Evolutionary conservation across 805 yeast genomes (phyloP), one percentile per base, ranked within the genome.

Genomic region (Vanderwaltozyma yarrowii): DNA sequence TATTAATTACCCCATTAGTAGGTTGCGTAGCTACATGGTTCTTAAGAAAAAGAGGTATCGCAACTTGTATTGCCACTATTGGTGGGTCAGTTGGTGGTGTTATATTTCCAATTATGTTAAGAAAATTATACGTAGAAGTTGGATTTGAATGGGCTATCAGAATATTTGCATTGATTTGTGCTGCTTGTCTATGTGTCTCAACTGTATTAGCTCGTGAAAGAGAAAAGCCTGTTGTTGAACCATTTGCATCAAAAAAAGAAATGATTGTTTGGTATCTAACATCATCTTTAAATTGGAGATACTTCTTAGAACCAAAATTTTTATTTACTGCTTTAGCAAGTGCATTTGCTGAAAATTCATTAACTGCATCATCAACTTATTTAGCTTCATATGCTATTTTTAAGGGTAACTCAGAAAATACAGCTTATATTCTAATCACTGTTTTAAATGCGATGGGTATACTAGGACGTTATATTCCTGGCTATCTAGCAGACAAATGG

Each of bases 1-100:
- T 78, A 25, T 64, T 78, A 25, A 70, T 76, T 60, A 69, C 78
- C 7, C 85, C 86, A 0, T 54, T 76, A 27, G 65, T 80, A 2
- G 71, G 82, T 6, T 75, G 74, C 14, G 67, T 78, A 0, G 73
- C 78, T 19, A 84, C 80, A 42, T 80, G 83, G 79, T 80, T 80
- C 53, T 59, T 65, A 28, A 60, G 57, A 25, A 76, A 66, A 47
- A 64, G 87, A 47, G 87, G 80, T 1, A 63, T 67, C 42, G 80
- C 78, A 1, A 61, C 67, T 12, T 70, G 75, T 17, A 41, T 67
- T 1, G 73, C 76, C 0, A 68, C 73, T 3, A 61, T 67, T 39
- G 78, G 79, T 15, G 79, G 78, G 2, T 70, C 76, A 4, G 38
- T 74, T 15, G 80, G 80, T 17, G 80, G 80, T 30, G 61, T 73